phyloP scores from a whole-genome alignment of 371 early-diverging fungal genomes.

The Fennellomyces sp. region DNA sequence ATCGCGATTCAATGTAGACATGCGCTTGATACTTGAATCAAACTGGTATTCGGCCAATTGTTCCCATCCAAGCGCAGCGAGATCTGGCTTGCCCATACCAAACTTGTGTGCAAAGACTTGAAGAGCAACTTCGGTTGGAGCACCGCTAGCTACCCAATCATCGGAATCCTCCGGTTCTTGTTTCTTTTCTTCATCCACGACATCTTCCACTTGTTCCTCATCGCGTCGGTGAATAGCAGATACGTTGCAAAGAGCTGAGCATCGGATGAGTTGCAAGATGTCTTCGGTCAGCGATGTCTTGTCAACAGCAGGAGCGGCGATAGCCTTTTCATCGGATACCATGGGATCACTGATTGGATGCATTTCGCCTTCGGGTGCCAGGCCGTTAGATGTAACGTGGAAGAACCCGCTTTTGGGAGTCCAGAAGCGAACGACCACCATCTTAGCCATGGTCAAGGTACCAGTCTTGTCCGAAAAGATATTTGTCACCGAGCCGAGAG shows the following conservation, averaged over 20 bases:
- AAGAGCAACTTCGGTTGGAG: slow-evolving; percentile 50
- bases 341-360: slow-evolving; percentile 19
- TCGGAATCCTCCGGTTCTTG: background rate
- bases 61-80: slow-evolving; percentile 53
- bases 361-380: slow-evolving; percentile 65
- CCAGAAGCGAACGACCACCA: slow-evolving; percentile 81
- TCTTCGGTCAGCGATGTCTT: slow-evolving; percentile 4
- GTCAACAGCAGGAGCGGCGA: slow-evolving; percentile 10
- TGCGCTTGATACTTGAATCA: slow-evolving; percentile 90
- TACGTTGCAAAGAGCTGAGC: slow-evolving; percentile 62
- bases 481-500: slow-evolving; percentile 88
- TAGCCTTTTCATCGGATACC: background rate
- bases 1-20: slow-evolving; percentile 81
- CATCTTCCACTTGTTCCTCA: background rate
- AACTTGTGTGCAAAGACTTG: slow-evolving; percentile 80
- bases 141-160: slow-evolving; percentile 4
- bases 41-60: slow-evolving; percentile 82
- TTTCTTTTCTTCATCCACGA: background rate
- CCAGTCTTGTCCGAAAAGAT: slow-evolving; percentile 97
- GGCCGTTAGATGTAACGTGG: slow-evolving; percentile 61
- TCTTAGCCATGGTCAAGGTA: slow-evolving; percentile 93
- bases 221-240: slow-evolving; percentile 40
- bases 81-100: slow-evolving; percentile 64
- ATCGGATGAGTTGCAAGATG: slow-evolving; percentile 28
- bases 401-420: slow-evolving; percentile 67